Conservation (phyloP, 768 basidiomycete genomes). For the Trametes cubensis region DNA sequence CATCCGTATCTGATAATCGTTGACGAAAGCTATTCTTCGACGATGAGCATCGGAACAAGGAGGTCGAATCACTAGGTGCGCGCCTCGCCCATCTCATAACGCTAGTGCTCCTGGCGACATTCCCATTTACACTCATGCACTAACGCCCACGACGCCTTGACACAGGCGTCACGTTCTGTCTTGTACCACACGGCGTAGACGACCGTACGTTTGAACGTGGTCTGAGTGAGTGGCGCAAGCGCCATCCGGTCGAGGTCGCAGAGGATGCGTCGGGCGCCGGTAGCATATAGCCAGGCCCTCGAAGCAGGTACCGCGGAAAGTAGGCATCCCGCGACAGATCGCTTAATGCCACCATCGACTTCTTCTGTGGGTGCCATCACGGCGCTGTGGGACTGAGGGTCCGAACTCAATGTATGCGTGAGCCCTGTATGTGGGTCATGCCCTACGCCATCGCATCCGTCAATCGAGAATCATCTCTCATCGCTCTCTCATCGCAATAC, state of each 20-base stretch:
- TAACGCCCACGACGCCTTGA: neutral
- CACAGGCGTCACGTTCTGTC: constrained; percentile 78
- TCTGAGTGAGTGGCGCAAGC: constrained; percentile 66
- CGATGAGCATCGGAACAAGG: constrained; percentile 48
- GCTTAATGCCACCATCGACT: neutral
- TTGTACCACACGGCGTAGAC: constrained; percentile 67
- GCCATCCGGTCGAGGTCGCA: constrained; percentile 37
- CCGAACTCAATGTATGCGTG: neutral
- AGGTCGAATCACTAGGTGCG: constrained; percentile 45
- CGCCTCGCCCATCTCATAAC: neutral
- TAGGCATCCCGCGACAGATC: neutral
- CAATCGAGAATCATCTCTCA: too few species aligned
- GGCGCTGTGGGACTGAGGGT: neutral
- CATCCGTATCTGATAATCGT: neutral
- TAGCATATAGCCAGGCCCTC: too few species aligned
- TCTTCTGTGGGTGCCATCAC: neutral
- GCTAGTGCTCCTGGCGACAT: neutral
- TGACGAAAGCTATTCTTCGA: constrained; percentile 51
- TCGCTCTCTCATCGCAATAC: neutral
- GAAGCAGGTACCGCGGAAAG: too few species aligned
- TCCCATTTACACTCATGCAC: neutral
- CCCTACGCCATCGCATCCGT: too few species aligned
- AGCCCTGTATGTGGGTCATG: too few species aligned
- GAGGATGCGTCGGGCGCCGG: constrained; percentile 23
- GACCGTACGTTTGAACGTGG: constrained; percentile 70